A percentile compares a stretch with the other conserved stretches of the same genome.
These are phyloP conservation scores for Coniochaeta ligniaria DNA, from an alignment of 2,329 filamentous ascomycete species.

Conservation along the genomic window DNA sequence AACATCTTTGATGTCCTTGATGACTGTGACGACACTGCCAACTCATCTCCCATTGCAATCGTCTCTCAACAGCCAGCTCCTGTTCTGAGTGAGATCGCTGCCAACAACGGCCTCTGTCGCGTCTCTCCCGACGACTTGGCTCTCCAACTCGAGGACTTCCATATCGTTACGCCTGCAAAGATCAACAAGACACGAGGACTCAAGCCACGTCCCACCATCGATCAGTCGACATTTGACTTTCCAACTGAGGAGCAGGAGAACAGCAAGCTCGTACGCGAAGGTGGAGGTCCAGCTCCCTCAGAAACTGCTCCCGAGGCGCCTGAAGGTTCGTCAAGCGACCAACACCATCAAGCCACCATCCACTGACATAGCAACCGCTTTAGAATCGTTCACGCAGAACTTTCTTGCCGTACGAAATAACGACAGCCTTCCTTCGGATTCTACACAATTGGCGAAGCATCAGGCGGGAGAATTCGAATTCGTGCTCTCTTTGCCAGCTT, in stretches of 20 bases:
- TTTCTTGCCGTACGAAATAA: neutral
- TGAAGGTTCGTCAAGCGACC: neutral
- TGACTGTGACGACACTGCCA: neutral
- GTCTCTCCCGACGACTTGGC: neutral
- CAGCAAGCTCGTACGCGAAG: neutral
- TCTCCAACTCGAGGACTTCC: neutral
- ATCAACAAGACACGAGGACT: neutral
- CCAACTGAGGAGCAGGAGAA: neutral
- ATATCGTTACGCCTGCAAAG: neutral
- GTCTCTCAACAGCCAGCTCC: neutral
- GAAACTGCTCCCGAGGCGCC: neutral
- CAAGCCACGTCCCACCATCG: neutral
- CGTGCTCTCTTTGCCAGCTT: slow-evolving; percentile 31
- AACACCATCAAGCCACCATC: neutral
- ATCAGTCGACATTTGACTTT: neutral
- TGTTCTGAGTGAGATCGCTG: neutral
- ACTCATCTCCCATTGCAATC: neutral
- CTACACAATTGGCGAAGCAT: slow-evolving; percentile 30
- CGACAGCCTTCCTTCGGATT: neutral
- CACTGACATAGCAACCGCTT: neutral
- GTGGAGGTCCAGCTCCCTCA: neutral
- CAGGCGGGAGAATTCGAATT: slow-evolving; percentile 43
- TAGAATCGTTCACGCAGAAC: neutral
- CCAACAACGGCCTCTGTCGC: neutral
- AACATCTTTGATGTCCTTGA: neutral